Base-by-base conservation (phyloP, 2,329 filamentous ascomycete genomes). In the Neopestalotiopsis sp. region DNA sequence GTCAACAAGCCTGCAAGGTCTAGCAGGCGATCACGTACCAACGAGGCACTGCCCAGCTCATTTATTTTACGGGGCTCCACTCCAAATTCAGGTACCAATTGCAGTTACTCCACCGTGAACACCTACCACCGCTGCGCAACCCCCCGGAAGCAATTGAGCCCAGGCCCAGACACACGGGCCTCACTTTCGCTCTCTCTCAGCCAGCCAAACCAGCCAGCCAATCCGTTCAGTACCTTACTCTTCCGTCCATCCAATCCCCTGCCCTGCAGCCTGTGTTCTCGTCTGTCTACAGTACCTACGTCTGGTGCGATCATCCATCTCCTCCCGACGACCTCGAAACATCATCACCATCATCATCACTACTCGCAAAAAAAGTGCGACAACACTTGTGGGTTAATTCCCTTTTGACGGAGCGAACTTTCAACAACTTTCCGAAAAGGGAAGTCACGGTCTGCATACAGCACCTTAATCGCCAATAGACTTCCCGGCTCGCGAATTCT, bases 151-250 rank as follows among this genome's bases (percentile, higher is more conserved):
- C n/a, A 20, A 5, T 28, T 6, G 40, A 38, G n/a, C 17, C n/a
- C 20, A 45, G 38, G n/a, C n/a, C 62, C 38, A 65, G 62, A n/a
- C 62, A 65, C 63, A 66, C 63, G 63, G 63, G 49, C 63, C 63
- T 66, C 49, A 20, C 20, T 57, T 40, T 38, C 24, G 13, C 30
- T 12, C 56, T 24, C 24, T 28, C 24, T 28, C 49, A n/a, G 49
- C 20, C 49, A 24, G 20, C 49, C 17, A 56, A 6, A 24, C 9
- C 49, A n/a, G 49, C 20, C 49, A 24, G 20, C 49, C 17, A 56
- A 7, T 56, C 34, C 6, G 34, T 38, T 10, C 34, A 38, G 34
- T 38, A 38, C 34, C 34, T 59, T 28, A 30, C 57, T 59, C 30
- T 30, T 59, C 57, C 20, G 49, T 34, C 57, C 9, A 17, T 24